These are phyloP conservation scores for Selaginella tamariscina DNA, from an alignment of 75 land plant genomes.

Conservation along the genomic window DNA sequence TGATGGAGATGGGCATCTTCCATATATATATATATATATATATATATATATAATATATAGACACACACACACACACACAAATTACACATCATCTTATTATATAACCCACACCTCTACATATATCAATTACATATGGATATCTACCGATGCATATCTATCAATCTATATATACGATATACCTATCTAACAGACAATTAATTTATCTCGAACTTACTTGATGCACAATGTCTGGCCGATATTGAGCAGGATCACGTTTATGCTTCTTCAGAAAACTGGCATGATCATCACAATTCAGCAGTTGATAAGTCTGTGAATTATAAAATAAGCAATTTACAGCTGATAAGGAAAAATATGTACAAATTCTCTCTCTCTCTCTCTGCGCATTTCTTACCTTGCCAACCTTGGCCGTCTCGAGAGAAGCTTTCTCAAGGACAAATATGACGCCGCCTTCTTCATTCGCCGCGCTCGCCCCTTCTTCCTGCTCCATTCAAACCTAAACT, in stretches of 20 bases:
- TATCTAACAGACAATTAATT: too few species aligned
- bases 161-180: too few species aligned
- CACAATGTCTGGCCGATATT: conserved; percentile 54
- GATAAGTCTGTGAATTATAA: conserved; percentile 32
- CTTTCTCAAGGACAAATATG: conserved; percentile 46
- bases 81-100: too few species aligned
- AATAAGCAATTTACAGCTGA: neutral
- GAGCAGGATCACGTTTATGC: conserved; percentile 47
- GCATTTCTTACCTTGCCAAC: conserved; percentile 52
- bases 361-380: neutral
- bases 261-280: conserved; percentile 48
- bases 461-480: conserved; percentile 1
- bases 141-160: too few species aligned
- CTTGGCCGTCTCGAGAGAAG: conserved; percentile 49
- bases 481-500: too few species aligned
- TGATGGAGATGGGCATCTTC: too few species aligned
- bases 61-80: too few species aligned
- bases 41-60: too few species aligned
- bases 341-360: neutral
- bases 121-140: too few species aligned
- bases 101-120: too few species aligned
- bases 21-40: too few species aligned
- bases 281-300: conserved; percentile 53
- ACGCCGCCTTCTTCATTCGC: conserved; percentile 29
- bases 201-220: conserved; percentile 72